Base-by-base conservation (phyloP, 2,329 filamentous ascomycete species). In the Colletotrichum agaves region DNA sequence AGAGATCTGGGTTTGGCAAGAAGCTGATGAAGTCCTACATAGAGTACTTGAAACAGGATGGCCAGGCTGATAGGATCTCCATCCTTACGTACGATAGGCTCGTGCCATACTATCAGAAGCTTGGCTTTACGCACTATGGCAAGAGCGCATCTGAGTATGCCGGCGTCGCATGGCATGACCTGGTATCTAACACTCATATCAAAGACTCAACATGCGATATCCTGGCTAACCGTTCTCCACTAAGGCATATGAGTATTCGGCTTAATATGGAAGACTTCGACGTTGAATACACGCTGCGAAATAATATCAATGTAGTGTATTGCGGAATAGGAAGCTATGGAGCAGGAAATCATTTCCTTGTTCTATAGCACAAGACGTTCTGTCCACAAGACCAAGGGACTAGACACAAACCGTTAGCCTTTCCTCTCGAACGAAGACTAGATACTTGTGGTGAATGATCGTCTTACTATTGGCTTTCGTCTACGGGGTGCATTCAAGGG, bases 91-190 rank as follows among this genome's bases (percentile, higher is more conserved):
- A 77, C 15, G 75, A 76, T 17, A 70, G 70, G 1, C 72, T 77
- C 1, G 72, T 77, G 0, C 68, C 75, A 7, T 77, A 75, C 41
- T 77, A 77, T n/a, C 47, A 77, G 21, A 71, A 70, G 17, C 57
- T 78, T 5, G 76, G 76, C 0, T 78, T 78, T 27, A 71, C 72
- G 12, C 71, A 77, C 61, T 73, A 75, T 5, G 75, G 75, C 12
- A 78, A 74, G 61, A 77, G 75, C 43, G 70, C 72, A 4, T 75
- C 71, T 11, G 71, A 70, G 17, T 76, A 77, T 44, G 75, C 75
- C 2, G 75, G 75, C 2, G 70, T 77, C 4, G 70, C 72, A 2
- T 77, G 75, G 75, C 74, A 76, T 8, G 75, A 77, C 61, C 66
- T 77, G 60, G 75, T 77, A 62, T 49, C 71, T 72, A n/a, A 8